Percentiles rank a stretch among this genome's conserved stretches.
phyloP scores from a whole-genome alignment of 495 filamentous ascomycete genomes.

The Penicillium dipodomyicola region DNA sequence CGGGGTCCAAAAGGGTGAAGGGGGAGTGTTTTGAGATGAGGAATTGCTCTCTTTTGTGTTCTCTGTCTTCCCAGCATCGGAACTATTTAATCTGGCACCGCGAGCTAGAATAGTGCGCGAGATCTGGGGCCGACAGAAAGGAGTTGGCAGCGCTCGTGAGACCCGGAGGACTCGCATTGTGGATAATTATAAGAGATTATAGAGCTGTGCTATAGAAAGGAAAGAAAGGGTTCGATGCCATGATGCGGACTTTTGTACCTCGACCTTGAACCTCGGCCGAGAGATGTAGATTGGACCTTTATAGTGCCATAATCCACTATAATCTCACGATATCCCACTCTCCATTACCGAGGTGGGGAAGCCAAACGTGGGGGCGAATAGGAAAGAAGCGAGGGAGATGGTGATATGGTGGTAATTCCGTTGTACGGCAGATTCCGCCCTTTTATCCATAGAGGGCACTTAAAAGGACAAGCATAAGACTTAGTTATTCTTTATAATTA shows the following conservation, averaged over 20 bases:
- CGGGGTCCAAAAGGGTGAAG: conserved; percentile 33
- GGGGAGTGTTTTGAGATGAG: conserved; percentile 14
- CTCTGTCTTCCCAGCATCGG: conserved; percentile 12
- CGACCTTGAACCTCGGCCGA: conserved; percentile 37
- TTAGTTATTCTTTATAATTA: too few species aligned
- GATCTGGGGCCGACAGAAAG: conserved; percentile 27
- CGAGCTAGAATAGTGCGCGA: conserved; percentile 11
- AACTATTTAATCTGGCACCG: conserved; percentile 24
- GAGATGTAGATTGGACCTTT: neutral
- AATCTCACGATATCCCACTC: too few species aligned
- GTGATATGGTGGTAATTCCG: too few species aligned
- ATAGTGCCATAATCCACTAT: too few species aligned
- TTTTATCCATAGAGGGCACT: too few species aligned
- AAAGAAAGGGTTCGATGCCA: conserved; percentile 6
- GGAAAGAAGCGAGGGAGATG: neutral
- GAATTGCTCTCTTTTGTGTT: conserved; percentile 8
- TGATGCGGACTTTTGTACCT: conserved; percentile 20
- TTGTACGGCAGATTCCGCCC: too few species aligned
- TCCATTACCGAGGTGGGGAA: neutral
- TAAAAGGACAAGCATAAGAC: too few species aligned
- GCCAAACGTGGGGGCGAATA: neutral
- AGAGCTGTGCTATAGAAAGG: neutral
- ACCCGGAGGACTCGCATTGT: conserved; percentile 29
- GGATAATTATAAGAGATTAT: neutral
- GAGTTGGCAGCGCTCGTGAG: conserved; percentile 32